Base-by-base conservation (phyloP, 805 yeast species). In the Ogataea corticis region DNA sequence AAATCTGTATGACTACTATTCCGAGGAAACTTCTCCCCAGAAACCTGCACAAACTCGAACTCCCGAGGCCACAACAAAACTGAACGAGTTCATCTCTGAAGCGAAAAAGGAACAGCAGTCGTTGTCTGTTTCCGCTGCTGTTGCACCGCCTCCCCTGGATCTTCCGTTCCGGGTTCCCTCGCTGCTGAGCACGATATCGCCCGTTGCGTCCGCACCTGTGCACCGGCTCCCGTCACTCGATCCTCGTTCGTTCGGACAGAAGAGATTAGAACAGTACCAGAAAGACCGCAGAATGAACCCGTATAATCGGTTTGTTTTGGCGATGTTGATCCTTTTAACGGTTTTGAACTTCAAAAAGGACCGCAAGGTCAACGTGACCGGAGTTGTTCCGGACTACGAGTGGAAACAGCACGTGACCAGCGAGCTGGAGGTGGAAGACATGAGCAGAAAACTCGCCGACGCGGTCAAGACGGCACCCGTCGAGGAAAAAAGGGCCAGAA, bases 261-360 rank as follows among this genome's bases (percentile, higher is more conserved):
- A 69, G 12, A 65, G 87, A 50, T 55, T 66, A 29, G 65, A 63
- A 18, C 70, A 71, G 35, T 65, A 68, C 46, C 74, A 73, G 49
- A 70, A 75, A 45, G 79, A 78, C 56, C 65, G 73, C 12, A 70
- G 70, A 50, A 72, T 83, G 68, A 87, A 84, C 55, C 80, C 83
- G 0, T 69, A 75, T 25, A 77, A 82, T 35, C 79, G 78, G 54
- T 59, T 73, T 12, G 72, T 83, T 27, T 65, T 83, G 2, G 79
- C 79, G 50, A 40, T 76, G 17, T 71, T 79, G 2, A 60, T 72
- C 0, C 51, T 79, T 14, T 68, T 84, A 7, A 66, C 77, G 2
- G 55, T 77, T 41, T 54, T 76, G 33, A 86, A 85, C 7, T 63
- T 79, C 38, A 74, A 73, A 48, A 69, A 83, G 54, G 90, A 84